These are phyloP conservation scores for Xylariaceae sp. DNA, from an alignment of 2,329 filamentous ascomycete species.

Conservation along the genomic window DNA sequence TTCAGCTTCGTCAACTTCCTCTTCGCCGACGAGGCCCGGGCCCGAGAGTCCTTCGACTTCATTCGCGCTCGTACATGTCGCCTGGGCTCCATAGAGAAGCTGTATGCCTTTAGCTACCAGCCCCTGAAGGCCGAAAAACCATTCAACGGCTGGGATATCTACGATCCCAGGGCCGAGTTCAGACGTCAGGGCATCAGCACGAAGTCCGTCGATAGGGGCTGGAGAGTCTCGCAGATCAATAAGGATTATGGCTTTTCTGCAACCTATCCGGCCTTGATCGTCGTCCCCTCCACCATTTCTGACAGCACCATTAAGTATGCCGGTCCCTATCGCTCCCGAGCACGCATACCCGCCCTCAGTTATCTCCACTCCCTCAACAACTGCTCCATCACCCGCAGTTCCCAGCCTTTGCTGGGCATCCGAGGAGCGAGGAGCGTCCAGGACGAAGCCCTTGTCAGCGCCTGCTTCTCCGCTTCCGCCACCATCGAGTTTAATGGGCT, in stretches of 20 bases:
- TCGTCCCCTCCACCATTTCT: conserved; percentile 86
- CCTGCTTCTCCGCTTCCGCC: conserved; percentile 78
- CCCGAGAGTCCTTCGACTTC: conserved; percentile 82
- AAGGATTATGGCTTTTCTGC: conserved; percentile 85
- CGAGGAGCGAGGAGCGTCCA: conserved; percentile 87
- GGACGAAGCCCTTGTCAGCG: conserved; percentile 87
- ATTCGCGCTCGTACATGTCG: conserved; percentile 79
- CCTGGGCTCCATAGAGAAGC: conserved; percentile 76
- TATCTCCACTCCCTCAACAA: conserved; percentile 98
- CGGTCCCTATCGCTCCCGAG: conserved; percentile 79
- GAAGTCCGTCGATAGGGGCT: conserved; percentile 72
- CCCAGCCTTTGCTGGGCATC: conserved; percentile 84
- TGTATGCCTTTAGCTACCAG: conserved; percentile 86
- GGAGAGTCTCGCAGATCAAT: conserved; percentile 90
- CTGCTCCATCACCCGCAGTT: conserved; percentile 92
- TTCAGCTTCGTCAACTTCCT: conserved; percentile 93
- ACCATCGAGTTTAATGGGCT: conserved; percentile 36
- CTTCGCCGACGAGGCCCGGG: conserved; percentile 69
- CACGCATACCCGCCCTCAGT: conserved; percentile 81
- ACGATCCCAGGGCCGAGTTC: conserved; percentile 83
- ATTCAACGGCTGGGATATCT: conserved; percentile 77
- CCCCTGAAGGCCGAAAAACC: conserved; percentile 69
- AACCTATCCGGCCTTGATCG: conserved; percentile 82
- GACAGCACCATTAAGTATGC: conserved; percentile 96
- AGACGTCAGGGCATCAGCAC: conserved; percentile 80